These are phyloP conservation scores for Phylloporus sp. DNA, from an alignment of 768 basidiomycete species.

Conservation along the genomic window DNA sequence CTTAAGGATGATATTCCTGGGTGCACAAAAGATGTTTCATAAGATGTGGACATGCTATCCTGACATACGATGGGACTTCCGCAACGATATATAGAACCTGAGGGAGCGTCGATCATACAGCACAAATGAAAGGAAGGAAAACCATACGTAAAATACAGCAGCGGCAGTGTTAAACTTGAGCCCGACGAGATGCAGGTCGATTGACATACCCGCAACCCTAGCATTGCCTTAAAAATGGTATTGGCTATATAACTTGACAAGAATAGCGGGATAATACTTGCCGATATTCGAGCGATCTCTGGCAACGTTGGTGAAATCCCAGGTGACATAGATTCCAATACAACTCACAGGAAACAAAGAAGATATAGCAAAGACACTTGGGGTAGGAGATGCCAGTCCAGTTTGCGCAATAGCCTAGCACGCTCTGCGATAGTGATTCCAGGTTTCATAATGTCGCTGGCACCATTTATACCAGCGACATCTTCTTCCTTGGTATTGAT, in stretches of 20 bases:
- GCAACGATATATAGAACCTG: conserved; percentile 33
- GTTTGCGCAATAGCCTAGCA: too few relatives aligned
- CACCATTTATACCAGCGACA: too few relatives aligned
- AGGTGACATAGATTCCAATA: too few relatives aligned
- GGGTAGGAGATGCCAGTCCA: too few relatives aligned
- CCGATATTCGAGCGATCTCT: conserved; percentile 46
- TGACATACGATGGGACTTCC: conserved; percentile 35
- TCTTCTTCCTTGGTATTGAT: too few relatives aligned
- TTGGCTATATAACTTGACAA: neutral
- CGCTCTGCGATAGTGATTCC: too few relatives aligned
- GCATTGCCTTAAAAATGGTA: conserved; percentile 33
- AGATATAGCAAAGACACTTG: too few relatives aligned
- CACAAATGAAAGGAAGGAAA: neutral
- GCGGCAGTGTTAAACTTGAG: conserved; percentile 35
- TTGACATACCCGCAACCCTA: conserved; percentile 41
- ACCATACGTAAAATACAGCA: conserved; percentile 33
- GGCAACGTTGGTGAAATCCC: neutral
- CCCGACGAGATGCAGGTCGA: conserved; percentile 32
- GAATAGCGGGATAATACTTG: conserved; percentile 11
- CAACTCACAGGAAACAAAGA: too few relatives aligned
- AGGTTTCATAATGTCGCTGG: too few relatives aligned
- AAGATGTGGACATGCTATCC: neutral
- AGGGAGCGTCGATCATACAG: neutral
- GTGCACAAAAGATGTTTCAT: neutral
- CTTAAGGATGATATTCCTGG: conserved; percentile 37